Percentiles rank a stretch among this genome's conserved stretches.
Evolutionary conservation across 768 basidiomycete species (phyloP).

Genomic region (Rhizopogon roseolus): DNA sequence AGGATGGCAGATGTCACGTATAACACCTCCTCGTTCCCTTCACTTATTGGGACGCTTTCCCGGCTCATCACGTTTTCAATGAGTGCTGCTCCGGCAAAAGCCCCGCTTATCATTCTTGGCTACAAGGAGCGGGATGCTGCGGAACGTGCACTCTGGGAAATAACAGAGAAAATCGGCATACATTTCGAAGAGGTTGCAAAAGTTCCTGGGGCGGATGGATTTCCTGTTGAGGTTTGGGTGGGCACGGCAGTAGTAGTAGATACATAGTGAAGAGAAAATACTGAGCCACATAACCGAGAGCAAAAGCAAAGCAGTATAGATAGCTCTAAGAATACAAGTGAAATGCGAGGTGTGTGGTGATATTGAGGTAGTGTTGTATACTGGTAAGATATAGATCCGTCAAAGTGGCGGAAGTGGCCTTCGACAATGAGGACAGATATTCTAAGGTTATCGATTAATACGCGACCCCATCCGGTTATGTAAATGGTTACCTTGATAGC

Average conservation of each 20-base stretch:
- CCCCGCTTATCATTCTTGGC: slow-evolving; percentile 60
- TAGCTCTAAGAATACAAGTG: background rate
- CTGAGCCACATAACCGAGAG: background rate
- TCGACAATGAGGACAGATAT: slow-evolving; percentile 90
- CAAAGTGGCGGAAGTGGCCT: slow-evolving; percentile 77
- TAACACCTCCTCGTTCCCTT: slow-evolving; percentile 81
- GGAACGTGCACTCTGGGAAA: slow-evolving; percentile 73
- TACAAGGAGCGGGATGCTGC: slow-evolving; percentile 83
- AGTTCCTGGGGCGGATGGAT: slow-evolving; percentile 54
- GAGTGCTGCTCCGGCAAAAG: slow-evolving; percentile 14
- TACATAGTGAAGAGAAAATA: background rate
- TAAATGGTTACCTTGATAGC: slow-evolving; percentile 55
- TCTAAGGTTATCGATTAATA: slow-evolving; percentile 35
- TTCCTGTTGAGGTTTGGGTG: slow-evolving; percentile 70
- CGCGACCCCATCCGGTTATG: background rate
- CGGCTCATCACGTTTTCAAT: slow-evolving; percentile 33
- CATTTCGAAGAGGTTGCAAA: slow-evolving; percentile 51
- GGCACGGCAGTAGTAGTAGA: slow-evolving; percentile 18
- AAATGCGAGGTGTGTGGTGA: background rate
- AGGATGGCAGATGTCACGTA: slow-evolving; percentile 95
- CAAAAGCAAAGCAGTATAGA: background rate
- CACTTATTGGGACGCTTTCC: slow-evolving; percentile 65
- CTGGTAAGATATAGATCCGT: slow-evolving; percentile 6
- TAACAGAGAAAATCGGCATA: slow-evolving; percentile 48
- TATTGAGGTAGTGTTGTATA: background rate